Evolutionary conservation across 371 early-diverging fungal genomes (phyloP).

Genomic region (Circinella minor): DNA sequence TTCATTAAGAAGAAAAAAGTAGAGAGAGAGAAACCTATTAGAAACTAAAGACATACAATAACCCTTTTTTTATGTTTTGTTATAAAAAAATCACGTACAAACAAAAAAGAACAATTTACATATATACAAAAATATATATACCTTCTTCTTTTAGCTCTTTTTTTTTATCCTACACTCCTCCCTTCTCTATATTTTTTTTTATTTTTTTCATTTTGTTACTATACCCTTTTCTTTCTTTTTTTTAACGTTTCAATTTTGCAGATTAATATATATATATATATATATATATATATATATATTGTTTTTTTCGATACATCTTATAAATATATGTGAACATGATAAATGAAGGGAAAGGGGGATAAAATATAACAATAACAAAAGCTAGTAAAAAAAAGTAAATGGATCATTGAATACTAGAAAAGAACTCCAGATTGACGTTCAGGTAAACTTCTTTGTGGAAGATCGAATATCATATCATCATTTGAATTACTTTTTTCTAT

Average conservation of each 20-base stretch:
- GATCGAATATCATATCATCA: not conserved
- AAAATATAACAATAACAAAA: not conserved
- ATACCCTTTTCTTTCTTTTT: not conserved
- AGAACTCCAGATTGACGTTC: not conserved
- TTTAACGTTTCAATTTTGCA: too few relatives aligned
- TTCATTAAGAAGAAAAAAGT: conserved; percentile 20
- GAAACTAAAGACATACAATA: too few relatives aligned
- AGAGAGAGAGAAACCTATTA: not conserved
- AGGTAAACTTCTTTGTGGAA: not conserved
- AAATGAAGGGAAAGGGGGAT: not conserved
- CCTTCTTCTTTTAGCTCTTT: not conserved
- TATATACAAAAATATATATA: not conserved
- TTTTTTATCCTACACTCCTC: not conserved
- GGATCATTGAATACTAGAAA: not conserved
- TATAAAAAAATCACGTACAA: too few relatives aligned
- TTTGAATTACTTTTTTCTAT: too few relatives aligned
- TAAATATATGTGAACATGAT: not conserved
- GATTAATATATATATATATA: not conserved
- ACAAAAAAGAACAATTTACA: not conserved
- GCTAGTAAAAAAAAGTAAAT: not conserved
- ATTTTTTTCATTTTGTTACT: not conserved
- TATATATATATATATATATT: not conserved
- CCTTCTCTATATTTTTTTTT: too few relatives aligned
- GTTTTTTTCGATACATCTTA: not conserved
- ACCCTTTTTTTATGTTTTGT: too few relatives aligned